Base-by-base conservation (phyloP, 2,329 filamentous ascomycete genomes). In the Trichoderma arundinaceum region DNA sequence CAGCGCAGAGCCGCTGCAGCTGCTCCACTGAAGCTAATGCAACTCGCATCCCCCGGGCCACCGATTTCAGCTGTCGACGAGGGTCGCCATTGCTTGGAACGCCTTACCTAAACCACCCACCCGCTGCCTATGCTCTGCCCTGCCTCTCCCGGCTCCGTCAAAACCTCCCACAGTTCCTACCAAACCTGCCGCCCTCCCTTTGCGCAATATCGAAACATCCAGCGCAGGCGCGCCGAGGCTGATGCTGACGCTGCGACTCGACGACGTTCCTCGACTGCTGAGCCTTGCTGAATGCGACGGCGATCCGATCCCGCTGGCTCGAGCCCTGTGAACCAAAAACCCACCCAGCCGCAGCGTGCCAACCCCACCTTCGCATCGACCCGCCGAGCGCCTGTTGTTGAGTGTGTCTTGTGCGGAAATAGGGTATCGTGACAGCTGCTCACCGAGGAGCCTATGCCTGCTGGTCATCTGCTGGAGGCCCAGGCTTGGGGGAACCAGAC, bases 361-460 rank as follows among this genome's bases (percentile, higher is more conserved):
- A 65, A 65, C 62, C 62, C 62, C 62, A 65, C 62, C 62, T 65
- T 65, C 53, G 54, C 62, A 65, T 52, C 62, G 54, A 65, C 53
- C 62, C 62, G 62, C 62, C 57, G 43, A 49, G 43, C 43, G 44
- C 57, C 54, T 58, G 53, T 54, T 63, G 39, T 53, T 54, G 46
- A 46, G 39, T 46, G 35, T 10, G 54, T 60, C 57, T 60, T 33
- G 57, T 60, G 57, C 41, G 54, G 54, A 58, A 46, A 49, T 35
- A 39, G 35, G 57, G 46, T 19, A 38, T 54, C 48, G 59, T 53
- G 48, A 62, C 59, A 32, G 59, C 57, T 43, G 39, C 49, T 62
- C 59, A 62, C 49, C 59, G 38, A 62, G 48, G 19, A 53, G 59
- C 49, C 41, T 63, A 63, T 63, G 59, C 59, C 59, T 63, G 59